Percentiles rank a stretch among this genome's conserved stretches.
These are phyloP conservation scores for Solanum sparsipilum DNA, from an alignment of 257 asterid genomes.

Conservation along the genomic window DNA sequence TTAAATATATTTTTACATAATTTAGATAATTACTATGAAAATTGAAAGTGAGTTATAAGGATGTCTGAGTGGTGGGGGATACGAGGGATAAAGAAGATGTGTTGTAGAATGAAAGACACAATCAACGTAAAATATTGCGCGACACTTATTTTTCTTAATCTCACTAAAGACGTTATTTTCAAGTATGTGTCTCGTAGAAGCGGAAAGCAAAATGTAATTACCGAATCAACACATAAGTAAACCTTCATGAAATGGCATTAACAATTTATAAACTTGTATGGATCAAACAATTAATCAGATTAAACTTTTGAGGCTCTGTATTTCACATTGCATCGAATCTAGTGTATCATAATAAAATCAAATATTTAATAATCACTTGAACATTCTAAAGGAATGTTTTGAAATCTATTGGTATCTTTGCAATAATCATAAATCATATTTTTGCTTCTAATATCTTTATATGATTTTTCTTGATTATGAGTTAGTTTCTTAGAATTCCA, in stretches of 20 bases:
- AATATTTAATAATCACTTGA: not conserved
- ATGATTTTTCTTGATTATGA: not conserved
- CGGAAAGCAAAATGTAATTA: not conserved
- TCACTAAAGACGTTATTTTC: rapidly evolving
- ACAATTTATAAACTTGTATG: not conserved
- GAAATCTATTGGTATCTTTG: not conserved
- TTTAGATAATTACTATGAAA: too few relatives aligned
- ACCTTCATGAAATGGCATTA: not conserved
- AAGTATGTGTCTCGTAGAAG: not conserved
- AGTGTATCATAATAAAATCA: not conserved
- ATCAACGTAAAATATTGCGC: too few relatives aligned
- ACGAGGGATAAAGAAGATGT: too few relatives aligned
- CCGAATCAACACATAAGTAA: not conserved
- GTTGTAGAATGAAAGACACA: too few relatives aligned
- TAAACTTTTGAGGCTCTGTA: not conserved
- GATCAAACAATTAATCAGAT: not conserved
- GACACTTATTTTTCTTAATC: too few relatives aligned
- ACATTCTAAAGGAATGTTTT: not conserved
- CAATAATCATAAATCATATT: not conserved
- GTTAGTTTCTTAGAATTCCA: not conserved
- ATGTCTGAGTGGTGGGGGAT: too few relatives aligned
- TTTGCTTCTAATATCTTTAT: not conserved
- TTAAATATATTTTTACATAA: too few relatives aligned
- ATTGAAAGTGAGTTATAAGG: too few relatives aligned
- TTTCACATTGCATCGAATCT: not conserved